Evolutionary conservation across 1,284 basidiomycete genomes (phyloP).

Genomic region (Amylostereum chailletii): DNA sequence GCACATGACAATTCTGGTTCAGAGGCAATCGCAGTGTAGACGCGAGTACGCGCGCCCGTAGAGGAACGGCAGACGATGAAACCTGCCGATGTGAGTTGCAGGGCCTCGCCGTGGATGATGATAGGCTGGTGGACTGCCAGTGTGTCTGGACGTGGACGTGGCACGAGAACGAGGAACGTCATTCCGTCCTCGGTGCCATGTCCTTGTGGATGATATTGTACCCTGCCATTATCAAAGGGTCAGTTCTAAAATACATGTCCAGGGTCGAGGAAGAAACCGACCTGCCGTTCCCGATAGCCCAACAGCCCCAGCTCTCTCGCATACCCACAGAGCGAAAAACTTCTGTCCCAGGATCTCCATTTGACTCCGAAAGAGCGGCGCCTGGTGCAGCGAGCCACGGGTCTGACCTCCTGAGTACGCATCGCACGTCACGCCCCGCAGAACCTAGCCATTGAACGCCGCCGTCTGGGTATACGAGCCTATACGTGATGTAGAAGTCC

Average conservation of each 20-base stretch:
- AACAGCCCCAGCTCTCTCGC: conserved; percentile 15
- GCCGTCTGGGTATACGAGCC: conserved; percentile 31
- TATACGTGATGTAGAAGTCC: conserved; percentile 32
- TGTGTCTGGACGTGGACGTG: conserved; percentile 14
- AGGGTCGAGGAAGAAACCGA: conserved; percentile 11
- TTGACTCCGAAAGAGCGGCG: not conserved
- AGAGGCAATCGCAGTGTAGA: conserved; percentile 9
- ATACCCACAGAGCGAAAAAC: conserved; percentile 9
- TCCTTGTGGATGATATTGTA: conserved; percentile 9
- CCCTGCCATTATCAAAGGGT: conserved; percentile 1
- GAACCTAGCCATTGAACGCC: conserved; percentile 34
- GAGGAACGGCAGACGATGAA: conserved; percentile 5
- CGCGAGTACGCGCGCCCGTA: conserved; percentile 4
- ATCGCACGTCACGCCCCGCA: conserved; percentile 30
- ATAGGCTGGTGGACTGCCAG: conserved; percentile 22
- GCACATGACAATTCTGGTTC: conserved; percentile 3
- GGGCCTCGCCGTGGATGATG: conserved; percentile 15
- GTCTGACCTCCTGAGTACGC: conserved; percentile 22
- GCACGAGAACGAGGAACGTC: conserved; percentile 23
- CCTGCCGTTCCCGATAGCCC: conserved; percentile 25
- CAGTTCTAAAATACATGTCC: not conserved
- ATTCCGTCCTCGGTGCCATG: conserved; percentile 12
- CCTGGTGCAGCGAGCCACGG: conserved; percentile 16
- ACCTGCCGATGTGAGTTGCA: conserved; percentile 8
- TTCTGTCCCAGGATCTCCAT: not conserved